phyloP scores from a whole-genome alignment of 2,329 filamentous ascomycete species.

The Spiromastix sp. region DNA sequence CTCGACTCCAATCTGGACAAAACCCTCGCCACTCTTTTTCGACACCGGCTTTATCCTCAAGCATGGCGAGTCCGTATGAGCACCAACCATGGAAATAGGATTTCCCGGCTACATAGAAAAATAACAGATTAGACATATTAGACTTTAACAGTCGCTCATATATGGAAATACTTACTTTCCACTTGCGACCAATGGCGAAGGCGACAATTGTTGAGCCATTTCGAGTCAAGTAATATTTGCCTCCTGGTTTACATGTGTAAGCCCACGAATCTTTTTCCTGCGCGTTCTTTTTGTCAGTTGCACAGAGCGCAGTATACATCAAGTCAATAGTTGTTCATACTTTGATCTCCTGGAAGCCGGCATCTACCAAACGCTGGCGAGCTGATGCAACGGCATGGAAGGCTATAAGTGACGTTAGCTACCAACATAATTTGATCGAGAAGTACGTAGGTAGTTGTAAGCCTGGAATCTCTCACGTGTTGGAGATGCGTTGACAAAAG shows the following conservation, averaged over 20 bases:
- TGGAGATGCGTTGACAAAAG: conserved; percentile 89
- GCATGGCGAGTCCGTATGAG: conserved; percentile 90
- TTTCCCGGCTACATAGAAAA: conserved; percentile 68
- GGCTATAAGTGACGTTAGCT: conserved; percentile 42
- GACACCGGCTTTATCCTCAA: conserved; percentile 89
- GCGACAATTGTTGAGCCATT: conserved; percentile 81
- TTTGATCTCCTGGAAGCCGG: conserved; percentile 78
- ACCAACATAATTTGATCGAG: neutral
- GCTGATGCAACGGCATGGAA: conserved; percentile 87
- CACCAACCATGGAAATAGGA: conserved; percentile 82
- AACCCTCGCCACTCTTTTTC: conserved; percentile 77
- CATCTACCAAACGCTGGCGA: conserved; percentile 63
- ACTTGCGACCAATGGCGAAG: conserved; percentile 52
- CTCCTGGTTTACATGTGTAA: conserved; percentile 60
- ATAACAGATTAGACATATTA: conserved; percentile 44
- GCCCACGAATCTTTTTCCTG: conserved; percentile 54
- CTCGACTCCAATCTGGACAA: conserved; percentile 90
- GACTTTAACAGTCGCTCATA: neutral
- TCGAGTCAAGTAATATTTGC: conserved; percentile 79
- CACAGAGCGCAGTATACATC: neutral
- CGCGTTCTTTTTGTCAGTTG: neutral
- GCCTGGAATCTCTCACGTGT: conserved; percentile 54
- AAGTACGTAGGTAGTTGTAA: conserved; percentile 5
- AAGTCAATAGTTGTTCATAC: conserved; percentile 23
- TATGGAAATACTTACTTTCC: conserved; percentile 11